phyloP scores from a whole-genome alignment of 2,329 filamentous ascomycete genomes.

The Paecilomyces variotii region DNA sequence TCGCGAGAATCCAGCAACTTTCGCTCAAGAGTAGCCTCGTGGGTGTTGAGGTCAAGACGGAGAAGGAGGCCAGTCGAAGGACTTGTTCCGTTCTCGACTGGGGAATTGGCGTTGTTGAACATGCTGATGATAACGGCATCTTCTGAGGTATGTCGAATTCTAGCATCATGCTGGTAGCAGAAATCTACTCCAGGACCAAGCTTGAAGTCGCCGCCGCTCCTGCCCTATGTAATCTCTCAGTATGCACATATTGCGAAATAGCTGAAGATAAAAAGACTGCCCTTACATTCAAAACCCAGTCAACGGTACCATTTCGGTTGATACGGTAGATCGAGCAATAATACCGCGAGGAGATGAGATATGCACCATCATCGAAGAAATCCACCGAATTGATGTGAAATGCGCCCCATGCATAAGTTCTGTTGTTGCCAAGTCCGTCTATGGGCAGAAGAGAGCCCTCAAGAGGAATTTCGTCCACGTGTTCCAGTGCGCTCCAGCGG shows the following conservation, averaged over 20 bases:
- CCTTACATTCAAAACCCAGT: slow-evolving; percentile 7
- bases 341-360: slow-evolving; percentile 6
- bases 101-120: slow-evolving; percentile 5
- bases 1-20: slow-evolving; percentile 1
- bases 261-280: neutral
- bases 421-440: neutral
- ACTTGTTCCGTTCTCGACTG: neutral
- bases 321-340: slow-evolving; percentile 3
- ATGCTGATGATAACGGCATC: slow-evolving; percentile 1
- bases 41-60: slow-evolving; percentile 4
- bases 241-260: neutral
- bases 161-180: slow-evolving; percentile 7
- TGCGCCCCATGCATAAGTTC: slow-evolving; percentile 6
- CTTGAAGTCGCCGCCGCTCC: slow-evolving; percentile 9
- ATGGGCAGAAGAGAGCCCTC: neutral
- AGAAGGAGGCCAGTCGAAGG: slow-evolving; percentile 5
- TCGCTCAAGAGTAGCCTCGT: slow-evolving; percentile 2
- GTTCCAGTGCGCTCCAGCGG: slow-evolving; percentile 27
- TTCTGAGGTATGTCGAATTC: neutral
- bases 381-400: slow-evolving; percentile 7
- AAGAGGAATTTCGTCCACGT: slow-evolving; percentile 16
- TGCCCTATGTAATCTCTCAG: slow-evolving; percentile 3
- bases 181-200: slow-evolving; percentile 5
- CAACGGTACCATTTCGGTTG: slow-evolving; percentile 1
- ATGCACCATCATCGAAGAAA: slow-evolving; percentile 5